Evolutionary conservation across 352 stramenopile species (phyloP), one percentile per base, ranked within the genome.

Genomic region (Globisporangium emineosum): DNA sequence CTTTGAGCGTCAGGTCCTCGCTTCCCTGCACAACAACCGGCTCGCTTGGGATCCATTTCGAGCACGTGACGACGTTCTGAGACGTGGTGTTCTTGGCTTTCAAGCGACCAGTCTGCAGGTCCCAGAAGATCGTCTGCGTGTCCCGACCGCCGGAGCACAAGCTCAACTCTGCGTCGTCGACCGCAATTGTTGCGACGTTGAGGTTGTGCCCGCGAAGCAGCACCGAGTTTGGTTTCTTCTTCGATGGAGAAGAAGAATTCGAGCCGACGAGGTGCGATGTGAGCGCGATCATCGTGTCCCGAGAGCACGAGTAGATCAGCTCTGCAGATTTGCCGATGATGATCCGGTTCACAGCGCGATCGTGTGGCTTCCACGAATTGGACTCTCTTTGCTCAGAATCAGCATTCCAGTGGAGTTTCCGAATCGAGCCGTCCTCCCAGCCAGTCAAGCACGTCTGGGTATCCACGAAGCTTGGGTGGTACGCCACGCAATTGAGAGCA

Each of bases 11-110:
- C 62, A 93, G 56, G 60, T 96, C 88, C 66, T 96, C 86, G 60
- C 86, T 93, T 30, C 84, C 86, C 37, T 96, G 86, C 0, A 76
- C 82, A 3, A 94, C 74, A 1, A 94, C 60, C 3, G 72, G 59
- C 53, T 91, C 81, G 0, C 57, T 21, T 10, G 86, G 80, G n/a
- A 94, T 40, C 86, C 83, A 94, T 54, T 85, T 89, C 21, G 81
- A 86, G 70, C 86, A 96, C 50, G 88, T 96, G 53, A 96, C 68
- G 15, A 96, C 83, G 35, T 96, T 96, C 72, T 91, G 83, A 19
- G 88, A 77, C 8, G 71, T 91, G 35, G 75, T 90, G 52, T 89
- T 93, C 57, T 85, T 89, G 13, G 67, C 61, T 32, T 76, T 75
- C 10, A 81, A 69, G 17, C 73, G 62, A 3, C 69, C 65, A 0